Conservation (phyloP, 2,329 filamentous ascomycete species). For the Ceratocystis harringtonii region DNA sequence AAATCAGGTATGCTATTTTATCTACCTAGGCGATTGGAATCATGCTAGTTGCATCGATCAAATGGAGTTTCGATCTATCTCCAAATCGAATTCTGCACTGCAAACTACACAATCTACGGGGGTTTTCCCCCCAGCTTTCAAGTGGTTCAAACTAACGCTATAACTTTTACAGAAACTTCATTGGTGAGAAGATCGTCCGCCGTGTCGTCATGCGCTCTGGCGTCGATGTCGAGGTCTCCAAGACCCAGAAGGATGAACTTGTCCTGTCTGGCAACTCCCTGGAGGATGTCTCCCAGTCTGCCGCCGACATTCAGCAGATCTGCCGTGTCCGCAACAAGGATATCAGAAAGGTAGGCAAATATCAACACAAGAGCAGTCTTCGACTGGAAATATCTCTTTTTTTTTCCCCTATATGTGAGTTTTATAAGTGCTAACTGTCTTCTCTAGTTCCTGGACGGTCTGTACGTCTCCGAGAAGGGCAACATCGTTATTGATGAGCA, state of each 20-base stretch:
- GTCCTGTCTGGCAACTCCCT: slow-evolving; percentile 85
- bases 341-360: slow-evolving; percentile 78
- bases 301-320: slow-evolving; percentile 98
- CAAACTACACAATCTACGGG: not conserved
- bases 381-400: not conserved
- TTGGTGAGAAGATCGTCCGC: slow-evolving; percentile 98
- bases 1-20: slow-evolving; percentile 65
- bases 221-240: slow-evolving; percentile 79
- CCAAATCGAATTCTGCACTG: not conserved
- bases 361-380: not conserved
- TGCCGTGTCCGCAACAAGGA: slow-evolving; percentile 99
- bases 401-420: not conserved
- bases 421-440: slow-evolving; percentile 19
- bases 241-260: slow-evolving; percentile 95
- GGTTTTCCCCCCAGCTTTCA: not conserved
- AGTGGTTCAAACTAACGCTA: slow-evolving; percentile 22
- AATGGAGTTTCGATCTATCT: not conserved
- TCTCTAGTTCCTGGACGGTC: slow-evolving; percentile 88
- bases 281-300: slow-evolving; percentile 93
- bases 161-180: slow-evolving; percentile 61
- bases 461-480: slow-evolving; percentile 98
- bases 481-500: slow-evolving; percentile 69
- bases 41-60: not conserved
- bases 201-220: slow-evolving; percentile 76
- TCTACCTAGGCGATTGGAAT: not conserved